Evolutionary conservation across 305 asterid genomes (phyloP).

Genomic region (Ruellia speciosa): DNA sequence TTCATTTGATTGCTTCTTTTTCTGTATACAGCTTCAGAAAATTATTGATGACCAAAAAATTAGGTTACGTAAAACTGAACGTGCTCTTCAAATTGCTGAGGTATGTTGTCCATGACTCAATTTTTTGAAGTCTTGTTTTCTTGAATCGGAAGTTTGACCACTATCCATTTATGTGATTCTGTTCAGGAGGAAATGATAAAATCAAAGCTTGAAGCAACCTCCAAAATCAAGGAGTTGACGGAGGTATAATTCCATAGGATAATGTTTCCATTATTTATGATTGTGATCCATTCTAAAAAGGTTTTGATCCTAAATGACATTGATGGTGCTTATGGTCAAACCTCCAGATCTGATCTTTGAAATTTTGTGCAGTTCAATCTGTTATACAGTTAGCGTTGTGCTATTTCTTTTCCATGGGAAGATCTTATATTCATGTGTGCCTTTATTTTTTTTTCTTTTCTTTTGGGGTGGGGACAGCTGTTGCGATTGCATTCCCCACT

Average conservation of each 20-base stretch:
- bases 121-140: slow-evolving; percentile 4
- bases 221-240: slow-evolving; percentile 54
- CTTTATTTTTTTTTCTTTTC: too few relatives aligned
- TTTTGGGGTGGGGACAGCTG: too few relatives aligned
- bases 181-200: slow-evolving; percentile 76
- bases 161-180: slow-evolving; percentile 9
- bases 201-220: slow-evolving; percentile 66
- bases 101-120: slow-evolving; percentile 29
- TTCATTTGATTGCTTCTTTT: neutral
- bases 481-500: too few relatives aligned
- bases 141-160: neutral
- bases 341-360: too few relatives aligned
- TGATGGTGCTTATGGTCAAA: too few relatives aligned
- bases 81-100: slow-evolving; percentile 92
- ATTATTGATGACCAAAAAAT: slow-evolving; percentile 49
- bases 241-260: slow-evolving; percentile 36
- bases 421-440: too few relatives aligned
- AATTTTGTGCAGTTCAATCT: too few relatives aligned
- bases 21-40: slow-evolving; percentile 59
- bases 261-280: neutral
- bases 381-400: too few relatives aligned
- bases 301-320: too few relatives aligned
- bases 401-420: too few relatives aligned
- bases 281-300: neutral
- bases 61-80: slow-evolving; percentile 72